Conservation (phyloP, 768 basidiomycete species). For the Mycena albidolilacea region DNA sequence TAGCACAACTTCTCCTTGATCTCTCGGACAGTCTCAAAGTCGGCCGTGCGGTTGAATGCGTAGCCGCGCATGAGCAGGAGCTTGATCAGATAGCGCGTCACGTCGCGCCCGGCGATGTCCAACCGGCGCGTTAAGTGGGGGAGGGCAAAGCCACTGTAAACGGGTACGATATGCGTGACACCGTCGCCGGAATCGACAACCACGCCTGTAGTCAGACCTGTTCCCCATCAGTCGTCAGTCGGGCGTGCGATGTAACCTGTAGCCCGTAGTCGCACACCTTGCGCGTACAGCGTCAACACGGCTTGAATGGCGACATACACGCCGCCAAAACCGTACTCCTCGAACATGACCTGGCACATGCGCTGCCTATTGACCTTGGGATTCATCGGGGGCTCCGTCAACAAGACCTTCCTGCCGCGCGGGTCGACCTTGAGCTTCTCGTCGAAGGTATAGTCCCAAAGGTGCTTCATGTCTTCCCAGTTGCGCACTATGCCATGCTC, state of each 20-base stretch:
- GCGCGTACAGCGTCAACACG: conserved; percentile 97
- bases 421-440: conserved; percentile 95
- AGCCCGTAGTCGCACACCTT: conserved; percentile 73
- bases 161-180: conserved; percentile 99
- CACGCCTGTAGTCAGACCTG: conserved; percentile 97
- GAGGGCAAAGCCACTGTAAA: conserved; percentile 96
- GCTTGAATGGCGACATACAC: conserved; percentile 99
- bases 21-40: conserved; percentile 98
- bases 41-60: conserved; percentile 99
- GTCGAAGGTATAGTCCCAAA: conserved; percentile 99
- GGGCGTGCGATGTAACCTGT: not conserved
- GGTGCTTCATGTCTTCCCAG: conserved; percentile 98
- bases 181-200: conserved; percentile 99
- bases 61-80: conserved; percentile 99
- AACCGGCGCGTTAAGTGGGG: conserved; percentile 95
- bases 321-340: conserved; percentile 95
- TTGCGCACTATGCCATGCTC: conserved; percentile 99
- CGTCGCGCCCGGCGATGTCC: conserved; percentile 98
- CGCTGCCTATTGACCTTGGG: conserved; percentile 92
- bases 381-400: conserved; percentile 99
- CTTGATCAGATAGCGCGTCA: conserved; percentile 99
- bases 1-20: conserved; percentile 99
- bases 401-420: conserved; percentile 87
- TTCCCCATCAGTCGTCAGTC: not conserved
- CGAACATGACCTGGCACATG: conserved; percentile 99